Evolutionary conservation across 2,329 filamentous ascomycete genomes (phyloP).

Genomic region (Penicillium sp.): DNA sequence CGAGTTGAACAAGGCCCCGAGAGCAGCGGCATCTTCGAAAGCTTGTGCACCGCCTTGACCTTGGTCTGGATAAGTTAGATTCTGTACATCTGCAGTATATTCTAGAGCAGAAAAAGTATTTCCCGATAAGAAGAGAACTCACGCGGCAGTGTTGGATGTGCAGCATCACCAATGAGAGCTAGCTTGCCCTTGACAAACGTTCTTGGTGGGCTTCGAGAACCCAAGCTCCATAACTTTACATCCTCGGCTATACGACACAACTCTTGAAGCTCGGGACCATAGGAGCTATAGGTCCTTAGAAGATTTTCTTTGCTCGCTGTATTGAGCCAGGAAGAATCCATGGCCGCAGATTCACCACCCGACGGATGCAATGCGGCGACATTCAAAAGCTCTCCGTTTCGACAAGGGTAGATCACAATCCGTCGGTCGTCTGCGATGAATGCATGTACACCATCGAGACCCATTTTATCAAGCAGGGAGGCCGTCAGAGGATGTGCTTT

Average conservation of each 20-base stretch:
- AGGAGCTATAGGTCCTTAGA: conserved; percentile 6
- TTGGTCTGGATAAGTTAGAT: conserved; percentile 21
- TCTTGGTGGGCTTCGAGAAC: conserved; percentile 7
- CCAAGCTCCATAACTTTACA: conserved; percentile 19
- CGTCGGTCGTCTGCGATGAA: conserved; percentile 16
- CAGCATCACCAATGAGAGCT: conserved; percentile 20
- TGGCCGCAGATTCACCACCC: not conserved
- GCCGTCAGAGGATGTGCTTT: conserved; percentile 27
- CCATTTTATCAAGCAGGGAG: conserved; percentile 22
- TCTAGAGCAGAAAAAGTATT: too few relatives aligned
- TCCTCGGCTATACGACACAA: conserved; percentile 16
- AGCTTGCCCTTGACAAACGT: conserved; percentile 16
- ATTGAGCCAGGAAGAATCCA: not conserved
- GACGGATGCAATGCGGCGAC: conserved; percentile 11
- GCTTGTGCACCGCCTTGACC: conserved; percentile 37
- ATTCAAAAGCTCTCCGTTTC: conserved; percentile 12
- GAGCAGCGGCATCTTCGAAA: conserved; percentile 35
- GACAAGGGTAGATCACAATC: conserved; percentile 26
- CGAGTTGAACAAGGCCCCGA: conserved; percentile 25
- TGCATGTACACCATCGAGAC: conserved; percentile 12
- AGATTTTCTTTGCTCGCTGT: conserved; percentile 4
- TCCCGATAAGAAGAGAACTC: too few relatives aligned
- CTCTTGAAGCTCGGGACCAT: conserved; percentile 9
- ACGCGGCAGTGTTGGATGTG: conserved; percentile 18
- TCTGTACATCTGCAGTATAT: too few relatives aligned